Evolutionary conservation across 1,284 basidiomycete species (phyloP).

Genomic region (Chalciporus piperatoides): DNA sequence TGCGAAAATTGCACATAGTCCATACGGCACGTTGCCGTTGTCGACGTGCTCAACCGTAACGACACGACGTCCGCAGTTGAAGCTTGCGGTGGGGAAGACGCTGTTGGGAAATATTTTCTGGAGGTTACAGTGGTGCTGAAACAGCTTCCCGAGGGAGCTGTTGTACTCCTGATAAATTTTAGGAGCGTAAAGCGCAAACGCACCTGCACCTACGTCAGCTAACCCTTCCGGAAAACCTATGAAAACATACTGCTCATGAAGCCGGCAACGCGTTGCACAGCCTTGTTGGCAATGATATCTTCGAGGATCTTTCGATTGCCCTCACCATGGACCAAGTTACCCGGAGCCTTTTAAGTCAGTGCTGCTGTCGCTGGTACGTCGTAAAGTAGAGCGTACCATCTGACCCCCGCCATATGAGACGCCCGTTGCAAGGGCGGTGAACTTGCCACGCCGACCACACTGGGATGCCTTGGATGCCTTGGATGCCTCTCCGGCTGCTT

Average conservation of each 20-base stretch:
- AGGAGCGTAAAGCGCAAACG: too few species aligned
- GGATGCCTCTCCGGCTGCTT: background rate
- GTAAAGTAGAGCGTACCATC: background rate
- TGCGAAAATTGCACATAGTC: slow-evolving; percentile 8
- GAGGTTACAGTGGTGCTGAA: background rate
- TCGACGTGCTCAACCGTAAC: slow-evolving; percentile 3
- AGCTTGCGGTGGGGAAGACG: background rate
- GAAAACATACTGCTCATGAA: too few species aligned
- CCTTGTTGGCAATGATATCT: too few species aligned
- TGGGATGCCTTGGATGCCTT: background rate
- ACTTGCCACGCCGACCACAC: background rate
- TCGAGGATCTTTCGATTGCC: too few species aligned
- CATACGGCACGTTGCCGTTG: slow-evolving; percentile 5
- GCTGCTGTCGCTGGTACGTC: background rate
- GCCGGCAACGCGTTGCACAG: too few species aligned
- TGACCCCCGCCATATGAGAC: background rate
- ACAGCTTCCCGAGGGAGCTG: too few species aligned
- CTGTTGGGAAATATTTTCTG: background rate
- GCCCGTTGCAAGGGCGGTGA: background rate
- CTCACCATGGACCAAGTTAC: too few species aligned
- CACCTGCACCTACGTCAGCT: too few species aligned
- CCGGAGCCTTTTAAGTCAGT: too few species aligned
- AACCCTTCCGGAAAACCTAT: too few species aligned
- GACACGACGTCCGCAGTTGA: background rate
- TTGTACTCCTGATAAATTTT: too few species aligned